Percentiles rank a stretch among this genome's conserved stretches.
These are phyloP conservation scores for Beta corolliflora DNA, from an alignment of 179 eudicot species.

Conservation along the genomic window DNA sequence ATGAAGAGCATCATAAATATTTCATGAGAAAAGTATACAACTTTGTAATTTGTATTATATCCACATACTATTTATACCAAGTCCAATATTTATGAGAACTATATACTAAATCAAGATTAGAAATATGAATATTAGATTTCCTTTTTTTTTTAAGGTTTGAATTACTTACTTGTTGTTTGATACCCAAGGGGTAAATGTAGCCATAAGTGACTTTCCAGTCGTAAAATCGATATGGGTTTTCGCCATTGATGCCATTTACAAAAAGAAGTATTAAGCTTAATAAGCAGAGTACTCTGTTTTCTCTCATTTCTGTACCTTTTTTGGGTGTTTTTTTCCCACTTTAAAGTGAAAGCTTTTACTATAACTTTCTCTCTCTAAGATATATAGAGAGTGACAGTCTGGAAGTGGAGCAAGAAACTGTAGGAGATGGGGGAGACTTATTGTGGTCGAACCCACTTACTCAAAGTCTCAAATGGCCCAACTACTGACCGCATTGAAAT, in stretches of 20 bases:
- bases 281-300: slow-evolving; percentile 27
- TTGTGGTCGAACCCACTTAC: background rate
- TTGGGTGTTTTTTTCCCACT: background rate
- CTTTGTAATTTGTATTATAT: too few species aligned
- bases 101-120: background rate
- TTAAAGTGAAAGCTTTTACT: background rate
- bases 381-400: background rate
- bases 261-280: slow-evolving; percentile 27
- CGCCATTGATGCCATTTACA: slow-evolving; percentile 53
- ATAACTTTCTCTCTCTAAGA: background rate
- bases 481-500: background rate
- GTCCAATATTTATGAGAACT: too few species aligned
- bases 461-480: background rate
- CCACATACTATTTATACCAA: background rate
- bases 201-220: slow-evolving; percentile 86
- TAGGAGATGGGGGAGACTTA: background rate
- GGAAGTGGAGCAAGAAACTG: background rate
- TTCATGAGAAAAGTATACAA: background rate
- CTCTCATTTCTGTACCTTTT: slow-evolving; percentile 21
- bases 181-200: slow-evolving; percentile 73
- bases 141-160: too few species aligned
- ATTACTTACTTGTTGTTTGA: slow-evolving; percentile 63
- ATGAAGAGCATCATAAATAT: background rate
- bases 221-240: slow-evolving; percentile 77
- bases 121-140: background rate